Evolutionary conservation across 1,284 basidiomycete species (phyloP).

Genomic region (Schizopora paradoxa): DNA sequence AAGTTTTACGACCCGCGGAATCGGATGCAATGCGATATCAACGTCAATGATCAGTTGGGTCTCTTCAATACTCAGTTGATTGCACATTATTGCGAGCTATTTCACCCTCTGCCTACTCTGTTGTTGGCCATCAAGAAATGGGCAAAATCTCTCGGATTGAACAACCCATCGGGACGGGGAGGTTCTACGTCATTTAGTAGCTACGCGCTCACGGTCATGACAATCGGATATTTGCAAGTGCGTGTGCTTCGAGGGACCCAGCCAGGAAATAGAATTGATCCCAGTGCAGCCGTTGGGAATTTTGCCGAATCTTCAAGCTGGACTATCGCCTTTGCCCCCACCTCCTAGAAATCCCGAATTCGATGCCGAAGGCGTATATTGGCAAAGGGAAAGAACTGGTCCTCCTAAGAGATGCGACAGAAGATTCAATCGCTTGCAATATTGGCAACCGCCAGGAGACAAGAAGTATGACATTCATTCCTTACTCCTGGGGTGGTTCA

Average conservation of each 20-base stretch:
- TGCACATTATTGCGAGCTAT: conserved; percentile 39
- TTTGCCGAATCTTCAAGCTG: conserved; percentile 47
- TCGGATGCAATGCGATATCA: conserved; percentile 45
- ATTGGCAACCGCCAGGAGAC: conserved; percentile 24
- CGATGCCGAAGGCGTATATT: conserved; percentile 28
- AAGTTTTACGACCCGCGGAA: conserved; percentile 44
- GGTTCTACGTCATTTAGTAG: conserved; percentile 44
- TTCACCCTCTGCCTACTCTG: conserved; percentile 37
- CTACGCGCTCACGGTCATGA: conserved; percentile 55
- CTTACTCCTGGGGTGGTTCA: conserved; percentile 40
- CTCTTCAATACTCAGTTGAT: conserved; percentile 46
- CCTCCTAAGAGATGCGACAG: conserved; percentile 32
- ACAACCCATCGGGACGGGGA: conserved; percentile 31
- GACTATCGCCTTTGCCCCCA: conserved; percentile 23
- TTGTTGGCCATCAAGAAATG: conserved; percentile 46
- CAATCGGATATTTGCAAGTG: conserved; percentile 51
- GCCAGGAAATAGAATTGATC: conserved; percentile 6
- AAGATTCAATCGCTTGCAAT: conserved; percentile 27
- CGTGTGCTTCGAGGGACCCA: conserved; percentile 17
- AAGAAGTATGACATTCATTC: conserved; percentile 24
- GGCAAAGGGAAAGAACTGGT: conserved; percentile 28
- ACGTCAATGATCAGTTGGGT: conserved; percentile 54
- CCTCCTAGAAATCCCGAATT: too few relatives aligned
- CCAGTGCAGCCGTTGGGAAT: conserved; percentile 32
- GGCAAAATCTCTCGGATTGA: conserved; percentile 46